A percentile compares a stretch with the other conserved stretches of the same genome.
phyloP scores from a whole-genome alignment of 352 stramenopile genomes.

The Phytophthora brassicae region DNA sequence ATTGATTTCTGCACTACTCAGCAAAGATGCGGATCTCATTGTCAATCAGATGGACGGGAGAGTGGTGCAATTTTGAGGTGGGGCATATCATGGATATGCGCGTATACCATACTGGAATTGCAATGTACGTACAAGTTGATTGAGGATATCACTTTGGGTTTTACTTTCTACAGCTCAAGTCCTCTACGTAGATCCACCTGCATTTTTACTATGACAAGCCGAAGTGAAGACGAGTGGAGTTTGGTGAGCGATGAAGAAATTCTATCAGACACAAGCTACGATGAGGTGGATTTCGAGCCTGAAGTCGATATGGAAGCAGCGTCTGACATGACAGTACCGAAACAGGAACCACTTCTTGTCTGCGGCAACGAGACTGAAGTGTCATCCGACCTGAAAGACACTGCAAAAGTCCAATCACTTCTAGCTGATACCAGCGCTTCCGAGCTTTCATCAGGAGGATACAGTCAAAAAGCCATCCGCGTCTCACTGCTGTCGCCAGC shows the following conservation, averaged over 20 bases:
- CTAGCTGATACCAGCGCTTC: slow-evolving; percentile 21
- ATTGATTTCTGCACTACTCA: slow-evolving; percentile 3
- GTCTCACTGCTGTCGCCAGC: slow-evolving; percentile 41
- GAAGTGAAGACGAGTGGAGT: slow-evolving; percentile 62
- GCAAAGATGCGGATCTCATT: slow-evolving; percentile 19
- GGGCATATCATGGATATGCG: slow-evolving; percentile 8
- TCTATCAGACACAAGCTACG: slow-evolving; percentile 27
- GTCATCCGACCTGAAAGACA: slow-evolving; percentile 1
- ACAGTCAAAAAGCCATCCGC: slow-evolving; percentile 28
- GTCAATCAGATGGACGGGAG: slow-evolving; percentile 25
- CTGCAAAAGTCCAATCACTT: slow-evolving; percentile 30
- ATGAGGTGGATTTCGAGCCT: slow-evolving; percentile 33
- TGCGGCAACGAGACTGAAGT: not conserved
- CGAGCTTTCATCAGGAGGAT: slow-evolving; percentile 10
- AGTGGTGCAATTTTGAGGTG: slow-evolving; percentile 15
- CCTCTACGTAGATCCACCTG: not conserved
- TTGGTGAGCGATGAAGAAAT: slow-evolving; percentile 44
- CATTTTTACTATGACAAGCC: slow-evolving; percentile 11
- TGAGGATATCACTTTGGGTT: slow-evolving; percentile 11
- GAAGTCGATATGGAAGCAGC: slow-evolving; percentile 32
- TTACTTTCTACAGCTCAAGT: slow-evolving; percentile 6
- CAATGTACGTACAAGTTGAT: not conserved
- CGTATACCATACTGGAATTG: slow-evolving; percentile 15
- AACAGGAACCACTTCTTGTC: not conserved
- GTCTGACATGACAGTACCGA: slow-evolving; percentile 2